Conservation (phyloP, 2,329 filamentous ascomycete species). For the Exophiala spinifera region DNA sequence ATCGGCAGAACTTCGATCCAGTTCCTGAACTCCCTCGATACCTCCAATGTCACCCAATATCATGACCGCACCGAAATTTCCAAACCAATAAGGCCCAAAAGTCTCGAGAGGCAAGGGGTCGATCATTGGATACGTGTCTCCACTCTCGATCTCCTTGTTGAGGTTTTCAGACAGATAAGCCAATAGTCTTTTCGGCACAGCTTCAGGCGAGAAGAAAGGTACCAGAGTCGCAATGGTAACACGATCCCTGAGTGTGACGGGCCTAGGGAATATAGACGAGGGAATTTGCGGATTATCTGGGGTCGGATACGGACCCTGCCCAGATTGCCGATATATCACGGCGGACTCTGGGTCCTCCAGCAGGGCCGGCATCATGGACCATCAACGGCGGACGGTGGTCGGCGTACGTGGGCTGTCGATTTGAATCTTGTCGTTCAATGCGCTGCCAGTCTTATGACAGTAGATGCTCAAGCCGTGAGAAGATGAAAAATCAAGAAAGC, state of each 20-base stretch:
- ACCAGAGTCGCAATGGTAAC: conserved; percentile 80
- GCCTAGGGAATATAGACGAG: conserved; percentile 65
- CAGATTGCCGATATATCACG: conserved; percentile 67
- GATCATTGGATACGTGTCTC: conserved; percentile 88
- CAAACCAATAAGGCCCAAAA: conserved; percentile 85
- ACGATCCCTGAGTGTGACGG: conserved; percentile 78
- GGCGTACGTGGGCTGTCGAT: background rate
- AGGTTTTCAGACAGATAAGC: conserved; percentile 78
- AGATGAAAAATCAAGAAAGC: background rate
- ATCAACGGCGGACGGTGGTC: conserved; percentile 8
- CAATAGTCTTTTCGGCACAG: conserved; percentile 73
- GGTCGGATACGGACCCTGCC: conserved; percentile 62
- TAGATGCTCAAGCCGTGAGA: background rate
- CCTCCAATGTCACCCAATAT: conserved; percentile 70
- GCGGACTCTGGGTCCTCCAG: conserved; percentile 72
- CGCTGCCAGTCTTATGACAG: background rate
- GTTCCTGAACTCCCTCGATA: conserved; percentile 51
- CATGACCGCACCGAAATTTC: conserved; percentile 86
- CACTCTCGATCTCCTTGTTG: conserved; percentile 86
- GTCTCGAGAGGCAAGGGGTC: conserved; percentile 69
- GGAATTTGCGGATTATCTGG: conserved; percentile 63
- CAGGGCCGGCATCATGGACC: conserved; percentile 65
- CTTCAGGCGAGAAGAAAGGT: conserved; percentile 71
- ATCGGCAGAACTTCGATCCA: conserved; percentile 58
- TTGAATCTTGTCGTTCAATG: background rate